These are phyloP conservation scores for Aquilaria malaccensis DNA, from an alignment of 345 rosid genomes.

Conservation along the genomic window DNA sequence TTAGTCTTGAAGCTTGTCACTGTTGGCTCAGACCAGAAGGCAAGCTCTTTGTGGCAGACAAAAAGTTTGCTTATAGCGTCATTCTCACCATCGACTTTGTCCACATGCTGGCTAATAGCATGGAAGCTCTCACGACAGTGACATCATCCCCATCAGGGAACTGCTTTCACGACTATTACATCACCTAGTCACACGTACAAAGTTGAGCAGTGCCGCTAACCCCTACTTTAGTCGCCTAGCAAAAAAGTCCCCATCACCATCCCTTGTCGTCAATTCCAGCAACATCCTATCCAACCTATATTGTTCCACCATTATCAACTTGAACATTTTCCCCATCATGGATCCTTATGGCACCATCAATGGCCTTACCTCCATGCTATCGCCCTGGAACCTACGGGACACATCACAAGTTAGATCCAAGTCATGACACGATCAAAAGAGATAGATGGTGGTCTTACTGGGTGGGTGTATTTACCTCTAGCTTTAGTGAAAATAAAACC, in stretches of 20 bases:
- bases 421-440: neutral
- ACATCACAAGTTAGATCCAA: neutral
- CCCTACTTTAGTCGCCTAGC: constrained; percentile 54
- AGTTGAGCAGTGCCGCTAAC: constrained; percentile 66
- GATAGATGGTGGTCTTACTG: constrained; percentile 26
- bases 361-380: constrained; percentile 72
- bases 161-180: too few relatives aligned
- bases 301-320: constrained; percentile 50
- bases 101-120: too few relatives aligned
- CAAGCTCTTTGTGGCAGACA: too few relatives aligned
- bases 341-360: constrained; percentile 77
- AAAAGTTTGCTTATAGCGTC: too few relatives aligned
- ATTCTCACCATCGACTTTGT: too few relatives aligned
- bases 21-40: too few relatives aligned
- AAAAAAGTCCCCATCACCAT: constrained; percentile 43
- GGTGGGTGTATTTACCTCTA: constrained; percentile 77
- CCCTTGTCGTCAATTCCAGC: constrained; percentile 53
- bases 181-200: constrained; percentile 30
- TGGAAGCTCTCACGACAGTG: too few relatives aligned
- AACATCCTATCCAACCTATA: constrained; percentile 72
- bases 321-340: constrained; percentile 66
- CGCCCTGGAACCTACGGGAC: constrained; percentile 70
- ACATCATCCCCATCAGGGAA: too few relatives aligned
- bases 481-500: constrained; percentile 55
- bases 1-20: too few relatives aligned